phyloP scores from a whole-genome alignment of 2,329 filamentous ascomycete genomes.

The Capronia americana region DNA sequence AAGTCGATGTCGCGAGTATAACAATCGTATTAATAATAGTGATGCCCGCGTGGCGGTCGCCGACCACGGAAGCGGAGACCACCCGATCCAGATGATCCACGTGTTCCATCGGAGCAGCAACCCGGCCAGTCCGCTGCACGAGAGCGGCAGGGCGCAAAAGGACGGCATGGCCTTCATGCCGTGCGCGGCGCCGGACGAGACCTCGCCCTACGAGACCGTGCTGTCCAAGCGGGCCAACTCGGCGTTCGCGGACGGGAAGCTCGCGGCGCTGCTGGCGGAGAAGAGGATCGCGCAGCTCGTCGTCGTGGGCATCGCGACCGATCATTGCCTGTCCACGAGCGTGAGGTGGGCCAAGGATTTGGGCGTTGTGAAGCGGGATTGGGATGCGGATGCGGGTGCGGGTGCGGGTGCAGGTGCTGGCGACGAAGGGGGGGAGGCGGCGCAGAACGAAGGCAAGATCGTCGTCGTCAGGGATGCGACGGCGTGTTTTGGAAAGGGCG shows the following conservation, averaged over 20 bases:
- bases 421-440: neutral
- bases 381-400: neutral
- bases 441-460: constrained; percentile 38
- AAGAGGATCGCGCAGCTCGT: constrained; percentile 49
- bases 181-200: constrained; percentile 42
- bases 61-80: too few relatives aligned
- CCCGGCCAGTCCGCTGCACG: constrained; percentile 48
- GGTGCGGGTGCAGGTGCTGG: too few relatives aligned
- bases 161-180: constrained; percentile 42
- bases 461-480: constrained; percentile 50
- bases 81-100: constrained; percentile 51
- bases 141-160: constrained; percentile 36
- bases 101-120: constrained; percentile 53
- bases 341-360: constrained; percentile 57
- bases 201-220: constrained; percentile 44
- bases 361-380: constrained; percentile 47
- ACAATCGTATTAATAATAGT: neutral
- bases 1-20: neutral
- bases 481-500: constrained; percentile 53
- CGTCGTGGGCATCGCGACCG: constrained; percentile 54
- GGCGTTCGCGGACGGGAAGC: constrained; percentile 53
- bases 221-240: constrained; percentile 57
- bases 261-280: constrained; percentile 48
- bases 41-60: too few relatives aligned
- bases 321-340: constrained; percentile 59